A percentile compares a stretch with the other conserved stretches of the same genome.
Evolutionary conservation across 2,329 filamentous ascomycete species (phyloP).

Genomic region (Hypoxylon sp.): DNA sequence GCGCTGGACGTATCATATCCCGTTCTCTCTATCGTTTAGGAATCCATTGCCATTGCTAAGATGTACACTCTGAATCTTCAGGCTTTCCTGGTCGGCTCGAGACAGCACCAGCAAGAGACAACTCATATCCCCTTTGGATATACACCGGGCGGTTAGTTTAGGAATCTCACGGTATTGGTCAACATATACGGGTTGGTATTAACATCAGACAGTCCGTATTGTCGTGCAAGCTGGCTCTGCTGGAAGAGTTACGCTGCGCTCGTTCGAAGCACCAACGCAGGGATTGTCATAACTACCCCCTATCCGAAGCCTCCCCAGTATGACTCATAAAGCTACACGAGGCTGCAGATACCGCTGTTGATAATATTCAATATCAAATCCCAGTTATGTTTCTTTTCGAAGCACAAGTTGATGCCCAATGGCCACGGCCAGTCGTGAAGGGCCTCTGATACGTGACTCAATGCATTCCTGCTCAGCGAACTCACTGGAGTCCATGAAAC

Average conservation of each 20-base stretch:
- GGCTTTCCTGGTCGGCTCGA: background rate
- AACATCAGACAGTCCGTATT: background rate
- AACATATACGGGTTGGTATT: background rate
- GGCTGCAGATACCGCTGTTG: background rate
- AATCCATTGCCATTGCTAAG: background rate
- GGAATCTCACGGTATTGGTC: background rate
- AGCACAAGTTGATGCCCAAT: conserved; percentile 31
- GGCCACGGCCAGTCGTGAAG: conserved; percentile 8
- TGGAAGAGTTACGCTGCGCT: background rate
- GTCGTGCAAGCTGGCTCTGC: background rate
- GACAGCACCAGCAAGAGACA: conserved; percentile 3
- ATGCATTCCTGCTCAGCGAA: conserved; percentile 10
- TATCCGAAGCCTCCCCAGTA: conserved; percentile 5
- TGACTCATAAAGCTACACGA: conserved; percentile 19
- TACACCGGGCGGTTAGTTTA: background rate
- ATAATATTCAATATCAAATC: conserved; percentile 9
- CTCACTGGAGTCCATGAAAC: conserved; percentile 15
- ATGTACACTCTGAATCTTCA: background rate
- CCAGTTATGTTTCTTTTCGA: conserved; percentile 11
- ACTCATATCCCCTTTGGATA: background rate
- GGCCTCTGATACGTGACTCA: conserved; percentile 18
- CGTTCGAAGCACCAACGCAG: background rate
- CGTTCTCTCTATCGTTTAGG: background rate
- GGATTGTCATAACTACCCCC: conserved; percentile 2
- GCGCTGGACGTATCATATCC: background rate